Evolutionary conservation across 2,329 filamentous ascomycete species (phyloP).

Genomic region (Lachnellula occidentalis): DNA sequence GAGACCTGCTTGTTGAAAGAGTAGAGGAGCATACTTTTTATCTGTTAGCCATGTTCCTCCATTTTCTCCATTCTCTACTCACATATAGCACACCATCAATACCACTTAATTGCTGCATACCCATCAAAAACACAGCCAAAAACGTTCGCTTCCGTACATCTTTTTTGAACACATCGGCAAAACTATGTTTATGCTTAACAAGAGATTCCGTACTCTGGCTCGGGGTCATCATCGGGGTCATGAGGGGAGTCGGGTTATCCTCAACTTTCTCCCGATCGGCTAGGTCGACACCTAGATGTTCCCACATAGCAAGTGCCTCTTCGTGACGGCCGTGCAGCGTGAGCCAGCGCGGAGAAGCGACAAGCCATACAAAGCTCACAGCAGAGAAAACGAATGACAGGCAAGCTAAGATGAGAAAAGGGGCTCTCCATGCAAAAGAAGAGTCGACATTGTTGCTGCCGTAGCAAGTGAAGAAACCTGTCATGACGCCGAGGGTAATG

Average conservation of each 20-base stretch:
- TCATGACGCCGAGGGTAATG: conserved; percentile 43
- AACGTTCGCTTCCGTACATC: conserved; percentile 43
- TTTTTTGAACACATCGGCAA: conserved; percentile 31
- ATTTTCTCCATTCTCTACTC: conserved; percentile 21
- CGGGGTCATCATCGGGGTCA: not conserved
- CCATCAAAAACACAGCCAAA: conserved; percentile 51
- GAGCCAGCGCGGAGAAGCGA: conserved; percentile 55
- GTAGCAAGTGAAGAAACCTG: conserved; percentile 57
- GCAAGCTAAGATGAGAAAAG: conserved; percentile 44
- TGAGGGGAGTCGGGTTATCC: not conserved
- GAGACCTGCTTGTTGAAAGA: conserved; percentile 56
- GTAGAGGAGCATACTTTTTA: conserved; percentile 50
- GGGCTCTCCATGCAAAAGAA: conserved; percentile 50
- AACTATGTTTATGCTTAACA: conserved; percentile 16
- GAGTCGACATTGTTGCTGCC: conserved; percentile 42
- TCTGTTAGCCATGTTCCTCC: not conserved
- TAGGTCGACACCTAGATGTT: conserved; percentile 19
- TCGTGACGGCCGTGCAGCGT: conserved; percentile 40
- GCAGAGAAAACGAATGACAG: conserved; percentile 37
- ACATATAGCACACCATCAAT: conserved; percentile 60
- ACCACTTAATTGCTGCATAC: conserved; percentile 54
- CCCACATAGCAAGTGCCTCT: conserved; percentile 40
- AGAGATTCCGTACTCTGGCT: not conserved
- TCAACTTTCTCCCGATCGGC: conserved; percentile 26
- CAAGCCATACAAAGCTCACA: conserved; percentile 38